Percentiles rank a stretch among this genome's conserved stretches.
These are phyloP conservation scores for Sparassis latifolia DNA, from an alignment of 1,284 basidiomycete genomes.

Conservation along the genomic window DNA sequence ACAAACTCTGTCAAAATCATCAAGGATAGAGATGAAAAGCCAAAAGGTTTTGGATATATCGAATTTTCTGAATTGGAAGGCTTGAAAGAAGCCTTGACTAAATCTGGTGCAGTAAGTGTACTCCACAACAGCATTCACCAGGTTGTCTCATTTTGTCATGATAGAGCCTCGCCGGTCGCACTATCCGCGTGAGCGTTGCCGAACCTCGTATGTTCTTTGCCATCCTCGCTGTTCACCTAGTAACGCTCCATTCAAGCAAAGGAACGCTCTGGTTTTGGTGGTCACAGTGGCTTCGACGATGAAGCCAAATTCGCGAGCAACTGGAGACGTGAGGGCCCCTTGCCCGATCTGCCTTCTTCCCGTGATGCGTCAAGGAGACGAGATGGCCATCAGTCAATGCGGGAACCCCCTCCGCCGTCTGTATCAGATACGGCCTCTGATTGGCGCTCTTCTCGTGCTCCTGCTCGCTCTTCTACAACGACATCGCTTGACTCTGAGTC, in stretches of 20 bases:
- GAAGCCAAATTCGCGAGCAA: slow-evolving; percentile 70
- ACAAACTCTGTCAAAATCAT: slow-evolving; percentile 89
- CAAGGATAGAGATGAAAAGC: slow-evolving; percentile 84
- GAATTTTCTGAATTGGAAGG: slow-evolving; percentile 85
- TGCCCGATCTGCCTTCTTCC: slow-evolving; percentile 53
- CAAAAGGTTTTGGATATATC: slow-evolving; percentile 97
- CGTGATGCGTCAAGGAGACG: slow-evolving; percentile 59
- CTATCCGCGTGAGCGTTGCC: slow-evolving; percentile 88
- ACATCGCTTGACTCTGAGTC: slow-evolving; percentile 38
- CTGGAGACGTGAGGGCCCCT: slow-evolving; percentile 87
- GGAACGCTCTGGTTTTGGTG: slow-evolving; percentile 56
- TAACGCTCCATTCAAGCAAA: slow-evolving; percentile 46
- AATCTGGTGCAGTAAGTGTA: slow-evolving; percentile 53
- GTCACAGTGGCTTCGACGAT: slow-evolving; percentile 40
- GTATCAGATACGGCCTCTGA: slow-evolving; percentile 55
- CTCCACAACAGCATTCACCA: slow-evolving; percentile 1
- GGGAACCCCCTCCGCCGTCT: slow-evolving; percentile 38
- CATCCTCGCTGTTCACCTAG: slow-evolving; percentile 2
- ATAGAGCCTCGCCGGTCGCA: slow-evolving; percentile 72
- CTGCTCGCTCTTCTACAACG: slow-evolving; percentile 29
- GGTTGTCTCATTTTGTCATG: slow-evolving; percentile 8
- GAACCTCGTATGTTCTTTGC: slow-evolving; percentile 73
- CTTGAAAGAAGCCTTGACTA: slow-evolving; percentile 76
- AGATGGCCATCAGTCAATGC: slow-evolving; percentile 40
- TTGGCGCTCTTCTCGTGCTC: slow-evolving; percentile 63